Evolutionary conservation across 2,329 filamentous ascomycete species (phyloP).

Genomic region (Xylariaceae sp.): DNA sequence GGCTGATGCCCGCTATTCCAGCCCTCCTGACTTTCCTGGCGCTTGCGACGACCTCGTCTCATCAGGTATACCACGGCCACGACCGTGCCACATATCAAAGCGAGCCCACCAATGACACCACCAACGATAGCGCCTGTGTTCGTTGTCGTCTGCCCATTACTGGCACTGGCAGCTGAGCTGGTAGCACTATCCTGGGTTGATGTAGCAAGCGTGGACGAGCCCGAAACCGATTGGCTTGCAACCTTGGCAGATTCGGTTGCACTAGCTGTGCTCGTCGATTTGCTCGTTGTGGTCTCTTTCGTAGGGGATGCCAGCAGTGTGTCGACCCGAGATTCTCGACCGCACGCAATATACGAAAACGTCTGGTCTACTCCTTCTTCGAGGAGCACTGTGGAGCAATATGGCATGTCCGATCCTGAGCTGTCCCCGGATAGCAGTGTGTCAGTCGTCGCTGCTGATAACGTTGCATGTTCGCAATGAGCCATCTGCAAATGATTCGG

Average conservation of each 20-base stretch:
- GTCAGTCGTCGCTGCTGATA: too few species aligned
- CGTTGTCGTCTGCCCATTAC: slow-evolving; percentile 8
- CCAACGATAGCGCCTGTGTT: slow-evolving; percentile 30
- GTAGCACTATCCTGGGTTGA: neutral
- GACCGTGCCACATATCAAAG: slow-evolving; percentile 24
- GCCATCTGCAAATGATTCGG: too few species aligned
- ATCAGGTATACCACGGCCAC: neutral
- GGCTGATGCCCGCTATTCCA: neutral
- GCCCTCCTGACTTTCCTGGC: neutral
- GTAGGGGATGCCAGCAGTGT: slow-evolving; percentile 10
- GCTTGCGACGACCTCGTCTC: neutral
- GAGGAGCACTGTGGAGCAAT: slow-evolving; percentile 31
- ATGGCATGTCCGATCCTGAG: neutral
- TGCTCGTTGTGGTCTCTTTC: slow-evolving; percentile 5
- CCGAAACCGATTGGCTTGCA: neutral
- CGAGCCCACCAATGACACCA: slow-evolving; percentile 30
- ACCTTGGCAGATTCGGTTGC: too few species aligned
- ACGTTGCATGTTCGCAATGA: too few species aligned
- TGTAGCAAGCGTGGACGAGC: too few species aligned
- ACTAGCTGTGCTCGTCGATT: neutral
- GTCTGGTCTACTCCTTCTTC: slow-evolving; percentile 27
- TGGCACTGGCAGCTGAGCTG: neutral
- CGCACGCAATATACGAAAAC: slow-evolving; percentile 33
- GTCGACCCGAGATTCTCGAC: slow-evolving; percentile 19
- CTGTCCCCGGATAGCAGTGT: too few species aligned